Conservation (phyloP, 345 rosid species). For the Eucalyptus microcorys region DNA sequence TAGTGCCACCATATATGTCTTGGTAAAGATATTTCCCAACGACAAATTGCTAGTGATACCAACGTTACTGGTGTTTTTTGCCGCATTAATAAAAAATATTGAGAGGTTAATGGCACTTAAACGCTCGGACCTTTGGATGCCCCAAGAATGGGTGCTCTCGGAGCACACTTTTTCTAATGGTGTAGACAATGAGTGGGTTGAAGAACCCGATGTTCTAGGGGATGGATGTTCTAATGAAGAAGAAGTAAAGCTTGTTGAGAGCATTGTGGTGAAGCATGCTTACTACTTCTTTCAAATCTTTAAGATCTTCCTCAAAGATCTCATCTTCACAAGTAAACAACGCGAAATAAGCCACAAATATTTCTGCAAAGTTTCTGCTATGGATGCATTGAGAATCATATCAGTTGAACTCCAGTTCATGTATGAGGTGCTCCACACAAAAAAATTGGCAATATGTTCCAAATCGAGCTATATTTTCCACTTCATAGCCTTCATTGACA, state of each 20-base stretch:
- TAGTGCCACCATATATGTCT: background rate
- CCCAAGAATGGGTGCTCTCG: background rate
- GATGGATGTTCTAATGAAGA: background rate
- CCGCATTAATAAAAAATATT: background rate
- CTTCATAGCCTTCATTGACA: background rate
- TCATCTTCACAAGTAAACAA: background rate
- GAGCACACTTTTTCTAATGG: too few species aligned
- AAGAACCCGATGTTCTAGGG: background rate
- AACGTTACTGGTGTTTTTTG: background rate
- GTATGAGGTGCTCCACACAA: too few species aligned
- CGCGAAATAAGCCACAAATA: background rate
- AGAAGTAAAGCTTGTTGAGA: background rate
- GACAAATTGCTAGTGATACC: background rate
- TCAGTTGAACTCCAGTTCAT: accelerated
- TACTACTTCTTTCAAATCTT: background rate
- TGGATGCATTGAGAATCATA: too few species aligned
- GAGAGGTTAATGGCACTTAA: background rate
- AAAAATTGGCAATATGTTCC: too few species aligned
- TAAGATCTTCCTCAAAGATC: background rate
- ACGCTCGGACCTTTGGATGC: background rate
- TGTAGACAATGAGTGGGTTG: background rate
- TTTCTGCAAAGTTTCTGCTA: too few species aligned
- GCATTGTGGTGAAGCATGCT: background rate
- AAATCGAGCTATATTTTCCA: too few species aligned
- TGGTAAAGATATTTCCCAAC: background rate